These are phyloP conservation scores for Helotiales sp. DNA, from an alignment of 2,329 filamentous ascomycete species.

Conservation along the genomic window DNA sequence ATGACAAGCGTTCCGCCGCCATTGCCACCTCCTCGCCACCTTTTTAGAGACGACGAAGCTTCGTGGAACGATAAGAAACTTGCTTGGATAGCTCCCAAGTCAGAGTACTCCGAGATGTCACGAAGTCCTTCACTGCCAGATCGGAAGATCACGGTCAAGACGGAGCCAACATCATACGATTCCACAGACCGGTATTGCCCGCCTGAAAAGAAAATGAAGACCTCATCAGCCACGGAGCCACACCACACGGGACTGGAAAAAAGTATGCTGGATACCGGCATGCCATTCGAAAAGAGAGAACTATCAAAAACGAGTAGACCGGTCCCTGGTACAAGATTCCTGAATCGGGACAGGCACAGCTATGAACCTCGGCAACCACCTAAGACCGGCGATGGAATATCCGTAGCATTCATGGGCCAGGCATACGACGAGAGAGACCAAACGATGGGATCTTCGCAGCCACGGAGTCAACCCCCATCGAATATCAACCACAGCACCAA, in stretches of 20 bases:
- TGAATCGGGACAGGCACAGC: not conserved
- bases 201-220: constrained; percentile 3
- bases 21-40: not conserved
- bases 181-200: not conserved
- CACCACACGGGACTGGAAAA: not conserved
- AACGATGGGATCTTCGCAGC: not conserved
- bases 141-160: not conserved
- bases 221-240: not conserved
- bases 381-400: not conserved
- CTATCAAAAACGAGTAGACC: not conserved
- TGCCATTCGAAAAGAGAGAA: not conserved
- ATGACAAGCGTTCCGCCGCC: not conserved
- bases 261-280: too few relatives aligned
- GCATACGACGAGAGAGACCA: not conserved
- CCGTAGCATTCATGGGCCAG: not conserved
- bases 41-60: not conserved
- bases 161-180: not conserved
- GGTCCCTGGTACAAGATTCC: not conserved
- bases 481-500: not conserved
- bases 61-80: constrained; percentile 2
- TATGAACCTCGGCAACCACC: not conserved
- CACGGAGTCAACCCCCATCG: not conserved
- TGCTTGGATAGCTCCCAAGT: constrained; percentile 5
- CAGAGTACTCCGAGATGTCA: not conserved
- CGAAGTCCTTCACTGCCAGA: not conserved